Percentiles rank a stretch among this genome's conserved stretches.
Evolutionary conservation across 371 early-diverging fungal species (phyloP).

Genomic region (Vittaforma corneae): DNA sequence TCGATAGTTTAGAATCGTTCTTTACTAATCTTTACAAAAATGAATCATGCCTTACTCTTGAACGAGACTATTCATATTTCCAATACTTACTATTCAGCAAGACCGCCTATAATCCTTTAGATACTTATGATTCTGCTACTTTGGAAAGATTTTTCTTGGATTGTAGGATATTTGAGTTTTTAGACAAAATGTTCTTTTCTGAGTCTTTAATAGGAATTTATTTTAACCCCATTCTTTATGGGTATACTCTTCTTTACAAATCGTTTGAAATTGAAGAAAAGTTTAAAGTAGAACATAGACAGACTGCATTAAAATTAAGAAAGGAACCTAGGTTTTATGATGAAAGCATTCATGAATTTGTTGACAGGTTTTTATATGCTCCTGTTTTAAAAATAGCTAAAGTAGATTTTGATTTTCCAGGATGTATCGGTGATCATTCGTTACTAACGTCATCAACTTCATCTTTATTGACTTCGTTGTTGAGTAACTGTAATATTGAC

Average conservation of each 20-base stretch:
- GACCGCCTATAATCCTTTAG: no score
- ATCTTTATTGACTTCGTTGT: background rate
- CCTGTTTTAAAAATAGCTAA: slow-evolving; percentile 29
- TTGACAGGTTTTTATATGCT: slow-evolving; percentile 22
- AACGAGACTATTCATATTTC: slow-evolving; percentile 36
- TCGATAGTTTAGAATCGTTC: no score
- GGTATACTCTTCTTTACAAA: slow-evolving; percentile 30
- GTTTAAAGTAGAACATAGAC: background rate
- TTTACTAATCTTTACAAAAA: slow-evolving; percentile 19
- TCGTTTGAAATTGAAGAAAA: slow-evolving; percentile 36
- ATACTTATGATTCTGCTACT: background rate
- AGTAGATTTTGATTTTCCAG: slow-evolving; percentile 23
- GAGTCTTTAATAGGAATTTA: background rate
- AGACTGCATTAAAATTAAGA: background rate
- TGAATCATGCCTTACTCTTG: slow-evolving; percentile 4
- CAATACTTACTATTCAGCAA: slow-evolving; percentile 14
- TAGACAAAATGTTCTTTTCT: slow-evolving; percentile 37
- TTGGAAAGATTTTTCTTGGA: slow-evolving; percentile 39
- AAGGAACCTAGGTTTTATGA: slow-evolving; percentile 32
- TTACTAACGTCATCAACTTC: no score
- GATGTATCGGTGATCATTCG: slow-evolving; percentile 16
- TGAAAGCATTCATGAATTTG: slow-evolving; percentile 12
- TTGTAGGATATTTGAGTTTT: slow-evolving; percentile 36
- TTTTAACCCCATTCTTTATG: slow-evolving; percentile 20
- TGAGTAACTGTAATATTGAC: background rate